A percentile compares a stretch with the other conserved stretches of the same genome.
Conservation (phyloP, 305 asterid species). For the Fraxinus greggii region DNA sequence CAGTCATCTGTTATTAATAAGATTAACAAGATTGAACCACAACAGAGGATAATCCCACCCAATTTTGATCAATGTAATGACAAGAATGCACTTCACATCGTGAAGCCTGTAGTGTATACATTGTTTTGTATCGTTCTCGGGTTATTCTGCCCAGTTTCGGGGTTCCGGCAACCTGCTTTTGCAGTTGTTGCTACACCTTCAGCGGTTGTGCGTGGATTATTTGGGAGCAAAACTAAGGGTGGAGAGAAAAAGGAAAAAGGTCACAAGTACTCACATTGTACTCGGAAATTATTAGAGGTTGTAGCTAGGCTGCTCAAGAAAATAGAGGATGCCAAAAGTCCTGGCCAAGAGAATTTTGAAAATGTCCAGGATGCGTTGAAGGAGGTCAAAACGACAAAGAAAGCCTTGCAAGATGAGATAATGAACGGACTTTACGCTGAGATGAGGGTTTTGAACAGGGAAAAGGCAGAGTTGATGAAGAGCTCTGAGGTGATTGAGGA, state of each 20-base stretch:
- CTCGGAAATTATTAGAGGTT: slow-evolving; percentile 52
- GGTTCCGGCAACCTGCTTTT: slow-evolving; percentile 43
- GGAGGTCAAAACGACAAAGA: slow-evolving; percentile 52
- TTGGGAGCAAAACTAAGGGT: slow-evolving; percentile 22
- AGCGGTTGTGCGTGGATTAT: slow-evolving; percentile 23
- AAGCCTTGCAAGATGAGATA: slow-evolving; percentile 61
- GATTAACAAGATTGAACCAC: slow-evolving; percentile 1
- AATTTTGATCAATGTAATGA: slow-evolving; percentile 23
- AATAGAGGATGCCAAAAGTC: slow-evolving; percentile 52
- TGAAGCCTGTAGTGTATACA: slow-evolving; percentile 61
- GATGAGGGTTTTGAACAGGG: slow-evolving; percentile 44
- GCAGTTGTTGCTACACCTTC: slow-evolving; percentile 50
- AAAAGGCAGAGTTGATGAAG: slow-evolving; percentile 38
- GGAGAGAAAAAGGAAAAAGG: slow-evolving; percentile 30
- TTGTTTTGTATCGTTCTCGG: slow-evolving; percentile 53
- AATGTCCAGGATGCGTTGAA: slow-evolving; percentile 48
- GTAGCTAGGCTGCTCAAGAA: slow-evolving; percentile 48
- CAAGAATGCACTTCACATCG: slow-evolving; percentile 30
- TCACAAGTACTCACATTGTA: slow-evolving; percentile 61
- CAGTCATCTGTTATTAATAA: slow-evolving; percentile 25
- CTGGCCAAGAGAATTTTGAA: slow-evolving; percentile 33
- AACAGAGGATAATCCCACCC: background rate
- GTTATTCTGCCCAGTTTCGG: slow-evolving; percentile 46
- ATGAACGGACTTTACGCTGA: slow-evolving; percentile 59
- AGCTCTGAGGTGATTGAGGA: slow-evolving; percentile 41